phyloP scores from a whole-genome alignment of 495 filamentous ascomycete species.

The Parathielavia appendiculata region DNA sequence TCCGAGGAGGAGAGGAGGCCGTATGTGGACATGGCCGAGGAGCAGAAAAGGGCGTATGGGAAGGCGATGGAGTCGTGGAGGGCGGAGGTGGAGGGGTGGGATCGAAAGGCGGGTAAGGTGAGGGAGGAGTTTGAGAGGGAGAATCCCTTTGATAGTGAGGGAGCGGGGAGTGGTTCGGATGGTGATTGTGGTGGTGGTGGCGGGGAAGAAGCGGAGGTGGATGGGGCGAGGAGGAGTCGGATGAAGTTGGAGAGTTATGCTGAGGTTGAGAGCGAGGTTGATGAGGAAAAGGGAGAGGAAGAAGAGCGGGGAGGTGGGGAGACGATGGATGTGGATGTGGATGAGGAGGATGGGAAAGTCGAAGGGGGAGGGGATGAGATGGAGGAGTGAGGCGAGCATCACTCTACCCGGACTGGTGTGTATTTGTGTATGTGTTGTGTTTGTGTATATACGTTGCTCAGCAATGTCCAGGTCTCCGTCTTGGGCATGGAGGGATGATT shows the following conservation, averaged over 20 bases:
- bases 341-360: conserved; percentile 13
- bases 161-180: not conserved
- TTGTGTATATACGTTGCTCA: not conserved
- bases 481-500: not conserved
- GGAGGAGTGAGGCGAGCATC: not conserved
- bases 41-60: conserved; percentile 59
- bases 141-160: conserved; percentile 40
- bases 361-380: conserved; percentile 11
- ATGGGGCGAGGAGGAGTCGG: conserved; percentile 24
- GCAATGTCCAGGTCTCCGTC: not conserved
- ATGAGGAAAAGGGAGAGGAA: conserved; percentile 19
- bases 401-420: conserved; percentile 1
- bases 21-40: conserved; percentile 66
- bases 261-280: conserved; percentile 29
- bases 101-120: conserved; percentile 54
- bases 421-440: conserved; percentile 3
- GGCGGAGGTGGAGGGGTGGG: conserved; percentile 60
- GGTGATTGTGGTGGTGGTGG: not conserved
- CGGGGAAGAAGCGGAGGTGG: conserved; percentile 9
- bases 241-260: conserved; percentile 38
- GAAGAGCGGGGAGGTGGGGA: conserved; percentile 5
- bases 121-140: conserved; percentile 58
- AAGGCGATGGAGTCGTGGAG: conserved; percentile 55
- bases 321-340: conserved; percentile 19
- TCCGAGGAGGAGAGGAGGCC: conserved; percentile 61